Evolutionary conservation across 345 rosid species (phyloP).

Genomic region (Citrus sp.): DNA sequence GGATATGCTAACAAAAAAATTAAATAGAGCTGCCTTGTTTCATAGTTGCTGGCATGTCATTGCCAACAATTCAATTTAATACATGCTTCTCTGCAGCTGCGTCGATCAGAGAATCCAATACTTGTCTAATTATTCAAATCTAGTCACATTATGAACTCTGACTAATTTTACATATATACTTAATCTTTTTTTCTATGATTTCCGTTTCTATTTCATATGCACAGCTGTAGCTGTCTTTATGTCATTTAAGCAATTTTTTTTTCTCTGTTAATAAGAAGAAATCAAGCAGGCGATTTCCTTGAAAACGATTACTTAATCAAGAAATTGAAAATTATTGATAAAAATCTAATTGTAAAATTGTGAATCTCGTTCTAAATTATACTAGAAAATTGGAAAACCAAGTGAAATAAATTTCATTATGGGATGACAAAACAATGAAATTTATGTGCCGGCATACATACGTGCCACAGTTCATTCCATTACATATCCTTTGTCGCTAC

Average conservation of each 20-base stretch:
- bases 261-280: too few relatives aligned
- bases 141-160: background rate
- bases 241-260: too few relatives aligned
- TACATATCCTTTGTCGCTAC: background rate
- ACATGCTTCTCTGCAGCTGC: background rate
- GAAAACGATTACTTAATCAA: too few relatives aligned
- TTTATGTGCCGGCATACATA: background rate
- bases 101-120: conserved; percentile 13
- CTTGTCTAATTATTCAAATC: background rate
- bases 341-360: background rate
- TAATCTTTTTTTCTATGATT: conserved; percentile 1
- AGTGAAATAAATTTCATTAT: background rate
- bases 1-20: background rate
- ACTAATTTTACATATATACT: background rate
- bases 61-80: background rate
- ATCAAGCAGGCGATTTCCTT: too few relatives aligned
- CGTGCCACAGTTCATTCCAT: background rate
- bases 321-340: too few relatives aligned
- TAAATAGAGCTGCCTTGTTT: conserved; percentile 9
- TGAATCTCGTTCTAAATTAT: background rate
- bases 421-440: background rate
- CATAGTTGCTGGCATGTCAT: conserved; percentile 12
- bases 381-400: background rate
- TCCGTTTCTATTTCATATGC: background rate
- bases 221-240: too few relatives aligned